phyloP scores from a whole-genome alignment of 495 filamentous ascomycete species.

The Penicillium egyptiacum region DNA sequence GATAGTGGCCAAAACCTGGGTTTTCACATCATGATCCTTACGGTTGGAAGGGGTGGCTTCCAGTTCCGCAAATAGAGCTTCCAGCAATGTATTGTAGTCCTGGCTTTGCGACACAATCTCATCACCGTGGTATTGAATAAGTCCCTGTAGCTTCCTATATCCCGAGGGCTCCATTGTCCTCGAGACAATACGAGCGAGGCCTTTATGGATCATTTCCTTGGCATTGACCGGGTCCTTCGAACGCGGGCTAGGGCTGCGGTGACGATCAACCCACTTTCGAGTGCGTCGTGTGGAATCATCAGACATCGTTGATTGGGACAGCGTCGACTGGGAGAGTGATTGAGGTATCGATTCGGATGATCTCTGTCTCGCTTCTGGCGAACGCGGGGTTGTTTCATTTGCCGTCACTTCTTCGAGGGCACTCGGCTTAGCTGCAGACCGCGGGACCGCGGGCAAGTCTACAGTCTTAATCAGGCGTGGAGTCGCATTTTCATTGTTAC shows the following conservation, averaged over 20 bases:
- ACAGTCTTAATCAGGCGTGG: constrained; percentile 15
- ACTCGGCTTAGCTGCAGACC: constrained; percentile 26
- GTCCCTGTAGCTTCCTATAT: constrained; percentile 81
- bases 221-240: constrained; percentile 50
- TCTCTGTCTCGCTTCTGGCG: constrained; percentile 13
- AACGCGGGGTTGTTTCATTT: constrained; percentile 22
- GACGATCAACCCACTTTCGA: constrained; percentile 31
- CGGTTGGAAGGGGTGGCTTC: constrained; percentile 49
- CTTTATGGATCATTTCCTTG: constrained; percentile 66
- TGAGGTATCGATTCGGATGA: constrained; percentile 25
- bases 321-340: constrained; percentile 7
- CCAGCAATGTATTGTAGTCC: constrained; percentile 70
- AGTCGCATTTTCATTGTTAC: constrained; percentile 34
- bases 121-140: constrained; percentile 65
- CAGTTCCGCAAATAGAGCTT: constrained; percentile 73
- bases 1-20: constrained; percentile 78
- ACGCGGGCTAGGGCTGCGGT: constrained; percentile 38
- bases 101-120: constrained; percentile 54
- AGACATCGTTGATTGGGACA: constrained; percentile 7
- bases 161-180: constrained; percentile 79
- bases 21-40: constrained; percentile 64
- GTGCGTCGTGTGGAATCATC: constrained; percentile 23
- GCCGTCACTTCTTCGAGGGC: constrained; percentile 29
- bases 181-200: constrained; percentile 69
- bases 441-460: constrained; percentile 21